Base-by-base conservation (phyloP, 805 yeast genomes). In the Saturnispora galanensis region DNA sequence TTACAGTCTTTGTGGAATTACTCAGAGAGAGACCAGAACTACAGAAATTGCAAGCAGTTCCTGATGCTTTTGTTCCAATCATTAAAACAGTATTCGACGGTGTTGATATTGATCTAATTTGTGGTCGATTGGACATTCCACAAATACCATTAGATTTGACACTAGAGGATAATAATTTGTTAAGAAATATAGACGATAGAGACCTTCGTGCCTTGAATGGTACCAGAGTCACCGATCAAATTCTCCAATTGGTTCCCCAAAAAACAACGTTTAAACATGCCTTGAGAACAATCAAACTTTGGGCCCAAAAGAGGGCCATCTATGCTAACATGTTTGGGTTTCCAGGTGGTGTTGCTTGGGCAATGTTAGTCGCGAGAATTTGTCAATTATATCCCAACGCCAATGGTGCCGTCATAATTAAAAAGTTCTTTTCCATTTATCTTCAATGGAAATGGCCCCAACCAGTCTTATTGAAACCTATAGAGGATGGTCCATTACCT, bases 261-360 rank as follows among this genome's bases (percentile, higher is more conserved):
- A 89, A 93, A 13, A 81, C 86, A 15, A 94, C 86, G 2, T 93
- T 93, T 70, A 85, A 87, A 58, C 89, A 88, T 54, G 96, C 97
- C 1, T 68, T 93, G 47, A 70, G 98, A 51, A 89, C 95, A 12
- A 84, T 93, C 51, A 93, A 93, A 63, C 70, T 93, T 56, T 93
- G 98, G 98, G 98, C 98, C 0, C 90, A 88, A 59, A 77, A 88
- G 56, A 73, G 97, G 41, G 97, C 96, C 0, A 77, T 93, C 12
- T 93, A 93, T 64, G 97, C 86, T 6, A 93, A 93, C 58, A 83
- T 93, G 38, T 86, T 83, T 73, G 98, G 98, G 0, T 93, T 90
- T 64, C 98, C 97, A 1, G 98, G 98, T 57, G 98, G 98, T 63
- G 98, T 93, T 40, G 98, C 98, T 1, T 93, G 98, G 98, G 98